These are phyloP conservation scores for Kokia cookei DNA, from an alignment of 441 rosid genomes.

Conservation along the genomic window DNA sequence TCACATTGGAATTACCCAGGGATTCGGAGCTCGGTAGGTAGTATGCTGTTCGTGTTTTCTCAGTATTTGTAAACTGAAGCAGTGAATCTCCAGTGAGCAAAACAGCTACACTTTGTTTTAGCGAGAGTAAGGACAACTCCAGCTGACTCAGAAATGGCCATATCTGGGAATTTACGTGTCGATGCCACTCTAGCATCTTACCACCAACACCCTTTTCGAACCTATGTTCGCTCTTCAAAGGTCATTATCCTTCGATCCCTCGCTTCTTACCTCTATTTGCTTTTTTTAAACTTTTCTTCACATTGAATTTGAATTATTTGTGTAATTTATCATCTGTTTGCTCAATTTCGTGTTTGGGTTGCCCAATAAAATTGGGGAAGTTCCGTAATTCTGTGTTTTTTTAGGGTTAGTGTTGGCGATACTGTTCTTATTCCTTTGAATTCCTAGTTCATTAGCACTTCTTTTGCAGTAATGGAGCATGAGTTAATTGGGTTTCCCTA, in stretches of 20 bases:
- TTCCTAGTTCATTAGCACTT: neutral
- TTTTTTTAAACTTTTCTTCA: neutral
- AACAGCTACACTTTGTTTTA: neutral
- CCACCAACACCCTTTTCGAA: slow-evolving; percentile 38
- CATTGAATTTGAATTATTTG: neutral
- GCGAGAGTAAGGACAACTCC: neutral
- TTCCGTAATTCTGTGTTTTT: neutral
- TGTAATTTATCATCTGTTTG: neutral
- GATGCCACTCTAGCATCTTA: slow-evolving; percentile 57
- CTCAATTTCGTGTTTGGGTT: neutral
- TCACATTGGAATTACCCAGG: neutral
- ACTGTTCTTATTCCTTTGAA: neutral
- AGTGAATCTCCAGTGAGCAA: neutral
- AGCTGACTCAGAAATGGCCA: slow-evolving; percentile 42
- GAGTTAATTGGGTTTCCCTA: neutral
- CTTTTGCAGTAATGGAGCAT: neutral
- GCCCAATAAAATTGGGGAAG: neutral
- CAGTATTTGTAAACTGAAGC: neutral
- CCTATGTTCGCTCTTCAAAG: slow-evolving; percentile 51
- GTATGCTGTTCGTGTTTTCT: too few species aligned
- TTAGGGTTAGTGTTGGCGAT: neutral
- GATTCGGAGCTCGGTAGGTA: neutral
- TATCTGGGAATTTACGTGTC: slow-evolving; percentile 70
- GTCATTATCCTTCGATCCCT: slow-evolving; percentile 18
- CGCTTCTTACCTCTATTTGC: neutral